phyloP scores from a whole-genome alignment of 495 filamentous ascomycete genomes.

The Penicillium malachiteum region DNA sequence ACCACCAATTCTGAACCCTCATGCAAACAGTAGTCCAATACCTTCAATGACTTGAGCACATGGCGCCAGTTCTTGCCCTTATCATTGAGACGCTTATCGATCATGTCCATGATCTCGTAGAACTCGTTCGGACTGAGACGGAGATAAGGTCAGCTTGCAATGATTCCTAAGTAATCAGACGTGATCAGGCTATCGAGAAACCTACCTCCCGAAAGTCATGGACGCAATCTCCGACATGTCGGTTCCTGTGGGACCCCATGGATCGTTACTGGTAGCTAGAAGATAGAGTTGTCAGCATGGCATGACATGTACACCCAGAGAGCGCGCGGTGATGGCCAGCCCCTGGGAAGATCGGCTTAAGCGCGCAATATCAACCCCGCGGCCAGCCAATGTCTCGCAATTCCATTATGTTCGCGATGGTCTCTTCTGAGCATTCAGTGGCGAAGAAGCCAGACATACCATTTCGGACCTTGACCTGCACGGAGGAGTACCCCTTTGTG shows the following conservation, averaged over 20 bases:
- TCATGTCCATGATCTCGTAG: constrained; percentile 99
- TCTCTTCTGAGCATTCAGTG: neutral
- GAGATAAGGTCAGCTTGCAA: constrained; percentile 16
- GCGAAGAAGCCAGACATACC: constrained; percentile 56
- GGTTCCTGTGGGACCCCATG: constrained; percentile 96
- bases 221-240: constrained; percentile 99
- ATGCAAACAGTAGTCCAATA: constrained; percentile 96
- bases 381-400: neutral
- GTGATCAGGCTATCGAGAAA: neutral
- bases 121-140: constrained; percentile 82
- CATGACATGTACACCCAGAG: neutral
- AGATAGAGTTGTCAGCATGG: constrained; percentile 8
- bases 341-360: neutral
- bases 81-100: constrained; percentile 98
- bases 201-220: constrained; percentile 95
- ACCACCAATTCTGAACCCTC: constrained; percentile 96
- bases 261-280: constrained; percentile 95
- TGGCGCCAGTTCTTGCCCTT: constrained; percentile 99
- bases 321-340: neutral
- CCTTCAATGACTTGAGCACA: constrained; percentile 95
- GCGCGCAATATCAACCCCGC: too few species aligned
- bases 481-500: constrained; percentile 95
- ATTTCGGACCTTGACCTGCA: constrained; percentile 99
- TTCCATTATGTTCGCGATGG: neutral
- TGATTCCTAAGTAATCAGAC: neutral